Base-by-base conservation (phyloP, 805 yeast species). In the Candida sonorensis region DNA sequence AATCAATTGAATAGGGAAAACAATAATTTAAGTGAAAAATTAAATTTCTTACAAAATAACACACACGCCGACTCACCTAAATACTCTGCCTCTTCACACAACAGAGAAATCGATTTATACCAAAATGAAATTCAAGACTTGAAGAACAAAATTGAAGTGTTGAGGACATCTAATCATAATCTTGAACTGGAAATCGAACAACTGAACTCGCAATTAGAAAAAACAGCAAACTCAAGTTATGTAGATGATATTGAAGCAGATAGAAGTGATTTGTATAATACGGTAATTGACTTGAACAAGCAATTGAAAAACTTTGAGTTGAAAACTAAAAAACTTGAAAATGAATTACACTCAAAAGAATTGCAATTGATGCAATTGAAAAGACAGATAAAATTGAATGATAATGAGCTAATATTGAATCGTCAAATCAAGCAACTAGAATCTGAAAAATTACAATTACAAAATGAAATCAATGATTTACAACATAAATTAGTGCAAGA, bases 191-290 rank as follows among this genome's bases (percentile, higher is more conserved):
- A 18, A 18, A 18, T 18, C 9, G 20, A 18, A 18, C 6, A 27
- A 19, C 13, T 28, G 37, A 23, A 34, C 39, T 17, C 29, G 29
- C 11, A 35, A 23, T 7, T 7, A 4, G 36, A 13, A 25, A 37
- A 23, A 41, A 36, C 20, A 39, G 33, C 34, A 18, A 18, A 46
- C 23, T 48, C 45, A 23, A 44, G 49, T n/a, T 51, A 53, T 25
- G 31, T 58, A 10, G 49, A 55, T 1, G 50, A 50, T 8, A 38
- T 59, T 6, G 61, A 59, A 35, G 45, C 42, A 12, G 51, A 50
- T 29, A 36, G 47, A 29, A 27, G 38, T 23, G 34, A 42, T 5
- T 31, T 48, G 15, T 41, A 46, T 27, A 49, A 47, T 29, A 36
- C 36, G 15, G 24, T 47, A 28, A 32, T 42, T 6, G 34, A 36